Base-by-base conservation (phyloP, 2,329 filamentous ascomycete genomes). In the Zasmidium cellare region DNA sequence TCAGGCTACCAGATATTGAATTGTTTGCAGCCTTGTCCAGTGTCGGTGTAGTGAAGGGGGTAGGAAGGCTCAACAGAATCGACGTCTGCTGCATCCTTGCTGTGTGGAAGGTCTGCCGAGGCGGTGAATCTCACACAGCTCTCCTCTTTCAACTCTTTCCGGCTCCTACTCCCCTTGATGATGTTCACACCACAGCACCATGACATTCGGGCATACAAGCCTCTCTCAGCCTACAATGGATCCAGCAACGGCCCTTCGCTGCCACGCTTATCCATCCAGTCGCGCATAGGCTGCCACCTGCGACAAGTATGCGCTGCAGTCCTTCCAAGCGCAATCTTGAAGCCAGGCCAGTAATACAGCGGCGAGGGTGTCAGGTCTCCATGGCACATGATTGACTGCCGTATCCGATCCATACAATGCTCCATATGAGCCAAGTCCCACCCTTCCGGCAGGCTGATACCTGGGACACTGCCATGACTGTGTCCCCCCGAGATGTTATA, bases 331-430 rank as follows among this genome's bases (percentile, higher is more conserved):
- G 59, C 59, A 25, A 65, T 51, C 16, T 31, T 35, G 23, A 58
- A 62, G 20, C 57, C 57, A 18, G 51, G 14, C 56, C 55, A 60
- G 18, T 53, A 44, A 35, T 62, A 63, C 51, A 62, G 12, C 7
- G 63, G 61, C 3, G 58, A 58, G 1, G 65, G 57, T 2, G 59
- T 63, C 45, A 67, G 22, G 38, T 67, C 65, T 6, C 58, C 63
- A 45, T 60, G 55, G 35, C 61, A 67, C 56, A 65, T 62, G 2
- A 64, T 41, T 14, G 59, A 54, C 55, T 67, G 63, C 14, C 61
- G 56, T 11, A 64, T 47, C 20, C 61, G 52, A 20, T 64, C 61
- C 48, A 67, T 49, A 46, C 63, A 65, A 45, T 64, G 65, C 28
- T 67, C 63, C 24, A 60, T 55, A 18, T 67, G 63, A 3, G 54